Evolutionary conservation across 768 basidiomycete genomes (phyloP).

Genomic region (Coprinopsis sp.): DNA sequence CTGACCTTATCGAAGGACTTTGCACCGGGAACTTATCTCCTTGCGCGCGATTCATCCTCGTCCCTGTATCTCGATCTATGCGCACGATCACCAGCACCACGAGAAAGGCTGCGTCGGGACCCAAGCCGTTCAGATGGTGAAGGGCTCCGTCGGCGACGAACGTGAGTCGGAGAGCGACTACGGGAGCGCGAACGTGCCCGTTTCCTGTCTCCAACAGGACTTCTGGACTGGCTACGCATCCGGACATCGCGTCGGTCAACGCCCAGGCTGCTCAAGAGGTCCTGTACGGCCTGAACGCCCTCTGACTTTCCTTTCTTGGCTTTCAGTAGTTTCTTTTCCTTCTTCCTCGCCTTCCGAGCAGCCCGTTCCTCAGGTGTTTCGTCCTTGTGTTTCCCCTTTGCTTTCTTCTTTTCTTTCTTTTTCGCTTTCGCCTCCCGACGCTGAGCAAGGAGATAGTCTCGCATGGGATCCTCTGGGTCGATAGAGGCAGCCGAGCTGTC

Average conservation of each 20-base stretch:
- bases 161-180: not conserved
- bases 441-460: constrained; percentile 80
- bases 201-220: constrained; percentile 14
- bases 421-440: constrained; percentile 64
- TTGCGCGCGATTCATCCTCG: constrained; percentile 6
- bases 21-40: no score
- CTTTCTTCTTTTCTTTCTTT: constrained; percentile 53
- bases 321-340: constrained; percentile 45
- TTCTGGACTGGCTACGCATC: constrained; percentile 6
- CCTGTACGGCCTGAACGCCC: constrained; percentile 62
- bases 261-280: constrained; percentile 51
- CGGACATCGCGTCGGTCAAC: constrained; percentile 22
- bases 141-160: not conserved
- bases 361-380: constrained; percentile 78
- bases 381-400: constrained; percentile 64
- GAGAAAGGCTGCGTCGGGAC: no score
- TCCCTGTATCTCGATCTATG: not conserved
- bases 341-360: constrained; percentile 70
- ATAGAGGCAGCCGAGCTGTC: constrained; percentile 61
- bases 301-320: constrained; percentile 41
- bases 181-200: not conserved
- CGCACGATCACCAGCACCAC: no score
- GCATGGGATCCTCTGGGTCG: constrained; percentile 98
- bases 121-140: no score
- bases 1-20: no score